Evolutionary conservation across 2,329 filamentous ascomycete species (phyloP).

Genomic region (Calycina herbarum): DNA sequence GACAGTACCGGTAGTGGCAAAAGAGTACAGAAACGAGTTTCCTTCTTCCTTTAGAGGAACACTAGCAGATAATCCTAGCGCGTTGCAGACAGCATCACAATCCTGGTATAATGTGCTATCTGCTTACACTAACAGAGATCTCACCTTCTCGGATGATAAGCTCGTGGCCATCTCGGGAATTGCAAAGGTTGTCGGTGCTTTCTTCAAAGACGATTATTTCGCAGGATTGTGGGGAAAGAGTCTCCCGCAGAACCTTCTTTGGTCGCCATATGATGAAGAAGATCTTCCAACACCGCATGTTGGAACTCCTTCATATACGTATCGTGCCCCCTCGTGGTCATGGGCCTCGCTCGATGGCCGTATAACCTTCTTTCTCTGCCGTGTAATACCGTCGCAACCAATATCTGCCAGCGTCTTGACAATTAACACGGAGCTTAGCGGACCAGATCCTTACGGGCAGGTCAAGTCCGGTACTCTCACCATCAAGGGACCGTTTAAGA

Average conservation of each 20-base stretch:
- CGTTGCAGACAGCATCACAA: background rate
- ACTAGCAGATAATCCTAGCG: background rate
- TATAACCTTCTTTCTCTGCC: background rate
- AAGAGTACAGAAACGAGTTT: background rate
- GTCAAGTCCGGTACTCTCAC: background rate
- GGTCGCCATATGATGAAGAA: conserved; percentile 6
- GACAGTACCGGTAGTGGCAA: background rate
- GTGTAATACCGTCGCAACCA: background rate
- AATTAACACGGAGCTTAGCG: background rate
- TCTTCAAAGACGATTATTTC: conserved; percentile 5
- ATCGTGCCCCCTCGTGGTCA: background rate
- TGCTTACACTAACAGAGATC: conserved; percentile 1
- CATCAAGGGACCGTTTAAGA: background rate
- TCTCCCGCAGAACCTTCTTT: background rate
- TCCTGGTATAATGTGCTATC: background rate
- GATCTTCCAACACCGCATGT: background rate
- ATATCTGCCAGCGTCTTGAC: background rate
- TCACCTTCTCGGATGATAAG: conserved; percentile 5
- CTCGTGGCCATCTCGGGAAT: conserved; percentile 7
- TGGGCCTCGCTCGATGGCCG: background rate
- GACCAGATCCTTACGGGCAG: background rate
- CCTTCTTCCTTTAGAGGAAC: background rate
- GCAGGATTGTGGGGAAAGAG: conserved; percentile 5
- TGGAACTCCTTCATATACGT: background rate
- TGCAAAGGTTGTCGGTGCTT: conserved; percentile 3